Percentiles rank a stretch among this genome's conserved stretches.
These are phyloP conservation scores for Skeletonema marinoi DNA, from an alignment of 108 stramenopile genomes.

Conservation along the genomic window DNA sequence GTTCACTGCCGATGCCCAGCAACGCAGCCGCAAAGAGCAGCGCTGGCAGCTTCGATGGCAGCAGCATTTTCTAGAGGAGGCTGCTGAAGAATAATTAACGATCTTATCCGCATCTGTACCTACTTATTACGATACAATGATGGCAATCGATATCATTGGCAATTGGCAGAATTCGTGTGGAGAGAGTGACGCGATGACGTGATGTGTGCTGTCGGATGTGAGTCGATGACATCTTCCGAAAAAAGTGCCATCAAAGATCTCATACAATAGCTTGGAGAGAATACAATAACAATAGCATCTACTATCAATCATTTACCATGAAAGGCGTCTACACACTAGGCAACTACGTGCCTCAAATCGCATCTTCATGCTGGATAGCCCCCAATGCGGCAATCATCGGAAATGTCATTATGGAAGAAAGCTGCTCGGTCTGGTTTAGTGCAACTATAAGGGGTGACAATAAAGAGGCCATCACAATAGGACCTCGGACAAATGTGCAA, in stretches of 20 bases:
- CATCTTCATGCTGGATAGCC: slow-evolving; percentile 52
- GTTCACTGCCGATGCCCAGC: not conserved
- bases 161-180: too few relatives aligned
- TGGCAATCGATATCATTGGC: too few relatives aligned
- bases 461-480: slow-evolving; percentile 48
- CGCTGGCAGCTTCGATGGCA: not conserved
- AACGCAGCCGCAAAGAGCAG: not conserved
- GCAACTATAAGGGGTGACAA: slow-evolving; percentile 58
- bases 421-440: slow-evolving; percentile 54
- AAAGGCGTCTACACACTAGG: slow-evolving; percentile 46
- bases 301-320: slow-evolving; percentile 1
- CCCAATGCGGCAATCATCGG: slow-evolving; percentile 63
- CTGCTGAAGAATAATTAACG: not conserved
- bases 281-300: too few relatives aligned
- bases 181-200: too few relatives aligned
- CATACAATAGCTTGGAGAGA: too few relatives aligned
- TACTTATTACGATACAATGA: too few relatives aligned
- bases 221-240: too few relatives aligned
- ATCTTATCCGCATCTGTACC: not conserved
- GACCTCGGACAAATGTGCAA: slow-evolving; percentile 52
- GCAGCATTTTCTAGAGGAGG: not conserved
- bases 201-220: too few relatives aligned
- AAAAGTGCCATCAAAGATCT: too few relatives aligned
- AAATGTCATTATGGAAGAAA: slow-evolving; percentile 43
- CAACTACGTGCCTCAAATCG: slow-evolving; percentile 33